A percentile compares a stretch with the other conserved stretches of the same genome.
Evolutionary conservation across 1,139 yeast species (phyloP).

Genomic region (Saccharomyces hybrid): DNA sequence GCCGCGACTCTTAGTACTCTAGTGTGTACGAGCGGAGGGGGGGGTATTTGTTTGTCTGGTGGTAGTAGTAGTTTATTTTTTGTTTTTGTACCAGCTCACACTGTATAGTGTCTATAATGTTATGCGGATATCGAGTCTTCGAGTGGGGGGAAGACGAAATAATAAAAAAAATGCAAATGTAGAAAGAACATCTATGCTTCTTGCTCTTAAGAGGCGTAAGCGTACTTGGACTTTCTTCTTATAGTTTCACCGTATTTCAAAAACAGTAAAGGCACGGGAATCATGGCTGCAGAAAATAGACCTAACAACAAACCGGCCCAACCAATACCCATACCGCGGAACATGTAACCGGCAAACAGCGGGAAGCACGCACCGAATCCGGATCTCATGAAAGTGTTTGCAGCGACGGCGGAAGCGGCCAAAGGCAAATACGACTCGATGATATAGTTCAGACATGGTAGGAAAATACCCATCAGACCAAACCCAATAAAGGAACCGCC

Average conservation of each 20-base stretch:
- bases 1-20: neutral
- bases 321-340: slow-evolving; percentile 60
- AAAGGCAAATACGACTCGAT: slow-evolving; percentile 70
- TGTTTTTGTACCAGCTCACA: neutral
- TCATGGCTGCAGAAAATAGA: slow-evolving; percentile 51
- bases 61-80: neutral
- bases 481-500: slow-evolving; percentile 67
- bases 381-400: slow-evolving; percentile 69
- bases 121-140: neutral
- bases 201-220: slow-evolving; percentile 29
- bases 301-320: slow-evolving; percentile 85
- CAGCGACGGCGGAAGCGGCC: slow-evolving; percentile 91
- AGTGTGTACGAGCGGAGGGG: neutral
- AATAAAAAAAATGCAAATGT: neutral
- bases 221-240: slow-evolving; percentile 52
- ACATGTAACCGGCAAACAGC: slow-evolving; percentile 68
- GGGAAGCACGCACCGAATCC: slow-evolving; percentile 72
- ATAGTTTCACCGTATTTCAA: slow-evolving; percentile 48
- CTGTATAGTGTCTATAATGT: neutral
- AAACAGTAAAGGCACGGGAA: slow-evolving; percentile 62
- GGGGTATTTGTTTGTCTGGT: neutral
- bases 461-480: slow-evolving; percentile 69
- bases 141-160: neutral
- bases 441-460: slow-evolving; percentile 71
- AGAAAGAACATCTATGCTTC: slow-evolving; percentile 26